These are phyloP conservation scores for Aspergillus cejpii DNA, from an alignment of 2,329 filamentous ascomycete species.

Conservation along the genomic window DNA sequence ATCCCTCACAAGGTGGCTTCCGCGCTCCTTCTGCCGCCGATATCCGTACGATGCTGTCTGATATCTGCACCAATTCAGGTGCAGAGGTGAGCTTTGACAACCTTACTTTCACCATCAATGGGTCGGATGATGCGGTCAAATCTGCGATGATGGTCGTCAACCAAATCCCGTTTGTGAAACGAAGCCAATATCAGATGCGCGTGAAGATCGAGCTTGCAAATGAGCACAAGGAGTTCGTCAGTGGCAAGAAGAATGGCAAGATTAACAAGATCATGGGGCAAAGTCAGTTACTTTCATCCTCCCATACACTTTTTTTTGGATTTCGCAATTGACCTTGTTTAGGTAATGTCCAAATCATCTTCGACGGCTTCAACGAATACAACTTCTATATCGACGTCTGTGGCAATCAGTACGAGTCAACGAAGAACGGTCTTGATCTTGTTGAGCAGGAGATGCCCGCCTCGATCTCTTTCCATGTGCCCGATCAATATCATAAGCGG, in stretches of 20 bases:
- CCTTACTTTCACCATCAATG: conserved; percentile 85
- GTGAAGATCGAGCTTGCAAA: conserved; percentile 99
- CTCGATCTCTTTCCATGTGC: conserved; percentile 97
- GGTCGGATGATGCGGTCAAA: conserved; percentile 94
- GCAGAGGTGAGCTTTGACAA: conserved; percentile 94
- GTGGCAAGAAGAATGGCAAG: conserved; percentile 99
- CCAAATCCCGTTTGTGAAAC: conserved; percentile 79
- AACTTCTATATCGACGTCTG: conserved; percentile 99
- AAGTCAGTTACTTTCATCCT: conserved; percentile 49
- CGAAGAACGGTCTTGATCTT: conserved; percentile 83
- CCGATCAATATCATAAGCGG: conserved; percentile 97
- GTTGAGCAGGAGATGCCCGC: conserved; percentile 99
- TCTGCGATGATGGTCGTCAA: conserved; percentile 90
- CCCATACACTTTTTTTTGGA: conserved; percentile 15
- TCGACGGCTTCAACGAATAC: conserved; percentile 98
- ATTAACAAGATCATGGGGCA: conserved; percentile 99
- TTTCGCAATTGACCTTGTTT: conserved; percentile 6
- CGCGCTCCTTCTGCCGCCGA: conserved; percentile 60
- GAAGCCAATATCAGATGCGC: conserved; percentile 83
- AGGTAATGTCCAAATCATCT: conserved; percentile 96
- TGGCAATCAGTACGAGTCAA: conserved; percentile 83
- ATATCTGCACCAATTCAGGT: conserved; percentile 93
- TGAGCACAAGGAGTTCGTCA: conserved; percentile 99
- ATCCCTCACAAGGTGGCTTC: conserved; percentile 54
- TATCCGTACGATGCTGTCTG: conserved; percentile 81